A percentile compares a stretch with the other conserved stretches of the same genome.
These are phyloP conservation scores for Zygosaccharomyces rouxii DNA, from an alignment of 805 yeast species.

Conservation along the genomic window DNA sequence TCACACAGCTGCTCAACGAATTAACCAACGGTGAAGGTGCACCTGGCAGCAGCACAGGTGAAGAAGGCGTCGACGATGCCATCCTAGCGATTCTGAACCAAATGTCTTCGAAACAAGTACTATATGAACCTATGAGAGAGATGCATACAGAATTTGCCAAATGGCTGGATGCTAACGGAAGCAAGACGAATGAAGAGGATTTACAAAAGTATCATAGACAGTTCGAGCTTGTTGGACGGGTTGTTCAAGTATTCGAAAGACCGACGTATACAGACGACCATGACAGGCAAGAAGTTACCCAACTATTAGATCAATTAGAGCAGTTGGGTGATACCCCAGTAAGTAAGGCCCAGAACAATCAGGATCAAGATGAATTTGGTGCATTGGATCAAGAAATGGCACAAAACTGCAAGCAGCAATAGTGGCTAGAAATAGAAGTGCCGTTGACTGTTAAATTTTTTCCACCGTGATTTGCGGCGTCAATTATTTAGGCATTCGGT, in stretches of 20 bases:
- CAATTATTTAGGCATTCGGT: not conserved
- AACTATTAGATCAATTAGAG: slow-evolving; percentile 29
- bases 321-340: slow-evolving; percentile 34
- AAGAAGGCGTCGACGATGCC: slow-evolving; percentile 50
- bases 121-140: slow-evolving; percentile 85
- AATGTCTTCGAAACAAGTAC: slow-evolving; percentile 75
- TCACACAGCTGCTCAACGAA: slow-evolving; percentile 63
- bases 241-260: slow-evolving; percentile 63
- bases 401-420: slow-evolving; percentile 33
- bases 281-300: slow-evolving; percentile 24
- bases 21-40: slow-evolving; percentile 44
- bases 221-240: slow-evolving; percentile 52
- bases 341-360: slow-evolving; percentile 17
- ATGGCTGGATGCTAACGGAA: slow-evolving; percentile 58
- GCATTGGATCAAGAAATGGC: slow-evolving; percentile 29
- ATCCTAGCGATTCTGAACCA: slow-evolving; percentile 74
- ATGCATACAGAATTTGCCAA: slow-evolving; percentile 65
- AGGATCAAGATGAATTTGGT: slow-evolving; percentile 19
- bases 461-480: not conserved
- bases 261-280: slow-evolving; percentile 43
- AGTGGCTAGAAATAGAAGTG: not conserved
- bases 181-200: slow-evolving; percentile 38
- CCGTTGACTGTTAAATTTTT: not conserved
- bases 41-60: slow-evolving; percentile 31
- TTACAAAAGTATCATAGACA: slow-evolving; percentile 56